A percentile compares a stretch with the other conserved stretches of the same genome.
These are phyloP conservation scores for Corinectria fuckeliana DNA, from an alignment of 2,329 filamentous ascomycete species.

Conservation along the genomic window DNA sequence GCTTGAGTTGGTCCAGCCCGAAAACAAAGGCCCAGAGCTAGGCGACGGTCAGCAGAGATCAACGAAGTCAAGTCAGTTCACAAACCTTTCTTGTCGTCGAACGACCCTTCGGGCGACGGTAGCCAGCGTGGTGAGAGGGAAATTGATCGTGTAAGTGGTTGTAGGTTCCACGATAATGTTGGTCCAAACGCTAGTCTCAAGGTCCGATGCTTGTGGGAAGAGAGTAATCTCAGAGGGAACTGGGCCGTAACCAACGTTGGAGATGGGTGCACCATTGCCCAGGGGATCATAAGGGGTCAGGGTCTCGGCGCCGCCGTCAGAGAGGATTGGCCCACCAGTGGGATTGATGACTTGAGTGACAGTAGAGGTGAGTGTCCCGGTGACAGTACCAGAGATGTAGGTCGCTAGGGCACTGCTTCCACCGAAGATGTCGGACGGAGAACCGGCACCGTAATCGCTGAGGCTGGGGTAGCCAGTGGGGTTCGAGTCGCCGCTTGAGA, in stretches of 20 bases:
- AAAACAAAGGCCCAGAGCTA: slow-evolving; percentile 27
- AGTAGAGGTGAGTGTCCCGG: slow-evolving; percentile 32
- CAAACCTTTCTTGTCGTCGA: slow-evolving; percentile 41
- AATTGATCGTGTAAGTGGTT: slow-evolving; percentile 49
- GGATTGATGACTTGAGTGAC: slow-evolving; percentile 35
- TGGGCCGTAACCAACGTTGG: slow-evolving; percentile 34
- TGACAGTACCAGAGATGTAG: slow-evolving; percentile 30
- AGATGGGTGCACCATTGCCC: slow-evolving; percentile 20
- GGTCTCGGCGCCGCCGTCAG: slow-evolving; percentile 25
- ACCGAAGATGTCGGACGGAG: slow-evolving; percentile 30
- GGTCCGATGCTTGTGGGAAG: slow-evolving; percentile 32
- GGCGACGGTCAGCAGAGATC: slow-evolving; percentile 13
- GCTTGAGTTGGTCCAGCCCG: slow-evolving; percentile 43
- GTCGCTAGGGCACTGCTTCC: slow-evolving; percentile 20
- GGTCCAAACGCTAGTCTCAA: slow-evolving; percentile 48
- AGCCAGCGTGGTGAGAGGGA: slow-evolving; percentile 47
- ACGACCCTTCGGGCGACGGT: slow-evolving; percentile 39
- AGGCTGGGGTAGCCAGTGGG: slow-evolving; percentile 31
- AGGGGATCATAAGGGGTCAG: slow-evolving; percentile 23
- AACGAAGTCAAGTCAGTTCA: not conserved
- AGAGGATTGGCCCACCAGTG: slow-evolving; percentile 29
- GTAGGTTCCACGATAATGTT: slow-evolving; percentile 48
- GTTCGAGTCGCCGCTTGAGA: slow-evolving; percentile 16
- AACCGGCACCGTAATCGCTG: slow-evolving; percentile 35
- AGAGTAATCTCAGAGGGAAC: slow-evolving; percentile 30